A percentile compares a stretch with the other conserved stretches of the same genome.
These are phyloP conservation scores for Mycena filopes DNA, from an alignment of 768 basidiomycete species.

Conservation along the genomic window DNA sequence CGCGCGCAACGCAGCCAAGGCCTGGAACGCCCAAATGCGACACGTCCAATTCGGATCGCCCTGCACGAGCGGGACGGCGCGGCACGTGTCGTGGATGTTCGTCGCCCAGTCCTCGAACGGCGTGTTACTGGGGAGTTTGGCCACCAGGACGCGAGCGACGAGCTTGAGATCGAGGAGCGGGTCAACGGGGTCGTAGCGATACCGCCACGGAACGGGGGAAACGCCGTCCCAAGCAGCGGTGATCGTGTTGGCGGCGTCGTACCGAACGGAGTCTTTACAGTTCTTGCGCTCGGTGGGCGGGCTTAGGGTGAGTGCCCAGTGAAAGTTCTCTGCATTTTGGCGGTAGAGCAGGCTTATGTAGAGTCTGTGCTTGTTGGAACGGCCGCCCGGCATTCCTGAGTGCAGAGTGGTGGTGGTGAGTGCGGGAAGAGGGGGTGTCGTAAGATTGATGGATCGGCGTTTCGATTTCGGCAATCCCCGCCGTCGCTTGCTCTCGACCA, in stretches of 20 bases:
- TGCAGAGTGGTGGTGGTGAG: too few relatives aligned
- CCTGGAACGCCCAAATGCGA: slow-evolving; percentile 14
- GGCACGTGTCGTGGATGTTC: slow-evolving; percentile 13
- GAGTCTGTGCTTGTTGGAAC: neutral
- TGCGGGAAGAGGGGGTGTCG: too few relatives aligned
- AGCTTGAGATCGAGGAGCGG: slow-evolving; percentile 18
- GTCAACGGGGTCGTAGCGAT: slow-evolving; percentile 17
- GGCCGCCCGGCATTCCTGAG: neutral
- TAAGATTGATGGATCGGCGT: too few relatives aligned
- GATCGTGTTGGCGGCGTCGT: slow-evolving; percentile 25
- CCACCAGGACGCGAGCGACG: slow-evolving; percentile 19
- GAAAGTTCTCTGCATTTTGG: slow-evolving; percentile 8
- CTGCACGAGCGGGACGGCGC: slow-evolving; percentile 21
- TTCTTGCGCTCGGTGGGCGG: neutral
- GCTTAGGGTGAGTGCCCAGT: slow-evolving; percentile 13
- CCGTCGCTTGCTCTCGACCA: too few relatives aligned
- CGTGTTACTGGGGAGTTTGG: slow-evolving; percentile 10
- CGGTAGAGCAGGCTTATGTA: slow-evolving; percentile 16
- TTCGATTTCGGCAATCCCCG: too few relatives aligned
- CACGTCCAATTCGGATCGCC: slow-evolving; percentile 12
- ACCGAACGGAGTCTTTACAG: slow-evolving; percentile 15
- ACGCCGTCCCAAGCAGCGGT: slow-evolving; percentile 12
- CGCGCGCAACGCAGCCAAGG: neutral
- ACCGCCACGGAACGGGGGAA: slow-evolving; percentile 14
- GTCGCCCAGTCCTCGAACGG: slow-evolving; percentile 18